Conservation (phyloP, 2,329 filamentous ascomycete species). For the Hymenoscyphus repandus region DNA sequence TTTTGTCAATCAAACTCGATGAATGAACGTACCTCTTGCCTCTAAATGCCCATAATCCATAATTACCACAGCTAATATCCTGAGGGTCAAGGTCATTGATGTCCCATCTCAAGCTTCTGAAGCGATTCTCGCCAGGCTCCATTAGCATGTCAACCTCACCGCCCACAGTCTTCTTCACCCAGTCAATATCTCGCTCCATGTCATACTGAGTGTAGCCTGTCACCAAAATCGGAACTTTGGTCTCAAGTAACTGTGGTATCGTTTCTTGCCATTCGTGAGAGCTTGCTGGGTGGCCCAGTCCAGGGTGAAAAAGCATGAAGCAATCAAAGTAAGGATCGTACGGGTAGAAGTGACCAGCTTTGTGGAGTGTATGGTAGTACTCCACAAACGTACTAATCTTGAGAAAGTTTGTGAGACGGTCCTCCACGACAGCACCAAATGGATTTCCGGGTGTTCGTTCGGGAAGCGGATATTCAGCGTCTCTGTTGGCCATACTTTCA, state of each 20-base stretch:
- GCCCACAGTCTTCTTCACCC: slow-evolving; percentile 77
- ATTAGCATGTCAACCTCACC: slow-evolving; percentile 91
- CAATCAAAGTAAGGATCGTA: slow-evolving; percentile 99
- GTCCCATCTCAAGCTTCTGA: slow-evolving; percentile 94
- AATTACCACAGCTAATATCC: slow-evolving; percentile 92
- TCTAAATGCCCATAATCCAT: slow-evolving; percentile 94
- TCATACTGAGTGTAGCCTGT: slow-evolving; percentile 96
- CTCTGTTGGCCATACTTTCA: slow-evolving; percentile 91
- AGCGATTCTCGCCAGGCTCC: slow-evolving; percentile 88
- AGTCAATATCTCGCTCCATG: slow-evolving; percentile 87
- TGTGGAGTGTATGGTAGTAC: slow-evolving; percentile 95
- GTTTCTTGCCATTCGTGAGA: slow-evolving; percentile 94
- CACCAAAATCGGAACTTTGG: slow-evolving; percentile 88
- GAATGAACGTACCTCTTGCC: slow-evolving; percentile 73
- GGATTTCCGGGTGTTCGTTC: slow-evolving; percentile 80
- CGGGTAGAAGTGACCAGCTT: slow-evolving; percentile 83
- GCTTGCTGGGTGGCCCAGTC: slow-evolving; percentile 87
- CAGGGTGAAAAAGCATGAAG: slow-evolving; percentile 95
- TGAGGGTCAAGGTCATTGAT: slow-evolving; percentile 92
- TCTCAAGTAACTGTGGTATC: slow-evolving; percentile 82
- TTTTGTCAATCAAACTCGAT: neutral
- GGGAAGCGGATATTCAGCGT: slow-evolving; percentile 87
- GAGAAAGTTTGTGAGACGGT: slow-evolving; percentile 79
- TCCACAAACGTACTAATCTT: slow-evolving; percentile 98
- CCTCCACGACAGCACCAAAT: slow-evolving; percentile 90